phyloP scores from a whole-genome alignment of 352 stramenopile species.

The Blastocystis sp. region DNA sequence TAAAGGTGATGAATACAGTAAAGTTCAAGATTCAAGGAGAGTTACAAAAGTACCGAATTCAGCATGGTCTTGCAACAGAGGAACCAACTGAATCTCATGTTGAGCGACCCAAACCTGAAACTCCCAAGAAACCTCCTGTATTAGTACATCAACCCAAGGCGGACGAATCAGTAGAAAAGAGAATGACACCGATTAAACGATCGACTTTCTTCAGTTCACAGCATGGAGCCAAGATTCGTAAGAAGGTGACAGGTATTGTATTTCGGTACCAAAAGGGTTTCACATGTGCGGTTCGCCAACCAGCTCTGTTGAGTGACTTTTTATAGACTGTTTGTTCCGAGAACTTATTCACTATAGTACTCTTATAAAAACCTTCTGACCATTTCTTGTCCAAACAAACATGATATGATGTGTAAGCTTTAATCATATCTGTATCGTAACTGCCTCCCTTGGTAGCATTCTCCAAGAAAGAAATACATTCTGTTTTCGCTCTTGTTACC shows the following conservation, averaged over 20 bases:
- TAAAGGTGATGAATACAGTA: constrained; percentile 11
- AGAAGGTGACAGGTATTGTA: constrained; percentile 13
- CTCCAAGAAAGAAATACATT: constrained; percentile 71
- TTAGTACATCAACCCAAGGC: not conserved
- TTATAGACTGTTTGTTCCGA: constrained; percentile 58
- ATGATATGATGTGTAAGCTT: constrained; percentile 41
- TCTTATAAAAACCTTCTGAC: not conserved
- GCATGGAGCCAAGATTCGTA: not conserved
- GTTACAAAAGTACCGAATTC: constrained; percentile 1
- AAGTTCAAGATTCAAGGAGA: constrained; percentile 24
- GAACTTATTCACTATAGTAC: too few relatives aligned
- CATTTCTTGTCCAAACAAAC: constrained; percentile 30
- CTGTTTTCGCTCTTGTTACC: constrained; percentile 69
- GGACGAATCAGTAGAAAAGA: constrained; percentile 27
- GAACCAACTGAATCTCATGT: not conserved
- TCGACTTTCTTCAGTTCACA: constrained; percentile 10
- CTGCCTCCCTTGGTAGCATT: constrained; percentile 69
- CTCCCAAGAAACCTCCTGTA: not conserved
- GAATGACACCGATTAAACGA: not conserved
- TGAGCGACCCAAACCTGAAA: not conserved
- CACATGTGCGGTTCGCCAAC: constrained; percentile 43
- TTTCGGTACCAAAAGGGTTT: constrained; percentile 45
- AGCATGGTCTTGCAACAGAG: not conserved
- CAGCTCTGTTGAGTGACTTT: constrained; percentile 15
- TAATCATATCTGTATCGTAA: constrained; percentile 63